Base-by-base conservation (phyloP, 169 alveolate species). In the Miamiensis avidus region DNA sequence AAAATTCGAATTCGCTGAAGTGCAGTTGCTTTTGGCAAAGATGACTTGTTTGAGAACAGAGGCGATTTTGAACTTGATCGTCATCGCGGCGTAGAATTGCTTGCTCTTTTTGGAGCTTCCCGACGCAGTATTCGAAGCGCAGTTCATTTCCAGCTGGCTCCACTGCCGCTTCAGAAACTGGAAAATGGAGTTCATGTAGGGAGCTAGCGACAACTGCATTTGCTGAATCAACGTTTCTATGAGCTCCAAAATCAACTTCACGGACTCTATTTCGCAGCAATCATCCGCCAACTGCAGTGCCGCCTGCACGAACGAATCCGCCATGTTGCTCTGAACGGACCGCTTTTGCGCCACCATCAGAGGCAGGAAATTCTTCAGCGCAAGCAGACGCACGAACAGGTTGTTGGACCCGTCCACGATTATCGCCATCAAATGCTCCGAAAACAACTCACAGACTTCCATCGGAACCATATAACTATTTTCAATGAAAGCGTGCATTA, bases 381-480 rank as follows among this genome's bases (percentile, higher is more conserved):
- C 69, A 11, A 49, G 20, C 20, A 49, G 20, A 11, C 69, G 4
- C 20, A 49, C 4, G 20, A 11, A 49, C 69, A 49, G 20, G 20
- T 49, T 49, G 20, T 49, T 49, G 20, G 4, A 11, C 20, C 26
- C 26, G 69, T 49, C 20, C 20, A 20, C 69, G 20, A 49, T 49
- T 11, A 49, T 20, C 20, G 4, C 26, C 4, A 20, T 49, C 69
- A 49, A 49, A 20, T 49, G 69, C 20, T 49, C 26, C 69, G 26
- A 4, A 49, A 49, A 49, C 20, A 49, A 4, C 69, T 49, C 4
- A 20, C 69, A 49, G 4, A 28, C 29, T 1, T 79, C 76, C 64
- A 49, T 33, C 34, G 75, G 64, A 27, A 79, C 27, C 64, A 29
- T 28, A 29, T 79, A 79, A 30, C 75, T 0, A 79, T 79, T 79